Evolutionary conservation across 352 stramenopile genomes (phyloP), one percentile per base, ranked within the genome.

Genomic region (Phytophthora aleatoria): DNA sequence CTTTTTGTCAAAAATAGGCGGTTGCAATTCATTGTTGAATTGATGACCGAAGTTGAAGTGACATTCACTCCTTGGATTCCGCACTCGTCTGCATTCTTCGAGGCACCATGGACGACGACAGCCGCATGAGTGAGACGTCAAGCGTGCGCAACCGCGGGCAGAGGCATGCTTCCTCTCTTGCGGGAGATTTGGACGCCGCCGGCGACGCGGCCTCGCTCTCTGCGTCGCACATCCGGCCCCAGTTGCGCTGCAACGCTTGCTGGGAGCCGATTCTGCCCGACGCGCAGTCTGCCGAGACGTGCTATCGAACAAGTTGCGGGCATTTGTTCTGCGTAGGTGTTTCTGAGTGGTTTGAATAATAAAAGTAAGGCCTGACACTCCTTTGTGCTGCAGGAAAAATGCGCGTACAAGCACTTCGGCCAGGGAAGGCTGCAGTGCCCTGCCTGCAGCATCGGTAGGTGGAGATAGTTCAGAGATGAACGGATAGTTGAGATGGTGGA

Each of bases 381-480:
- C n/a, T 31, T 12, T 45, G 53, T 55, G 6, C 1, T 61, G n/a
- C 49, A 93, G 85, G 85, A 93, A 59, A 93, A 93, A 81, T 93
- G 85, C 74, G 85, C 85, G 27, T 93, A 93, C 69, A 93, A 93
- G 33, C 76, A 91, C 62, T 93, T 93, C 52, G 83, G 83, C 4
- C 69, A 76, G 16, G 85, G 85, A 26, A 71, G 78, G 45, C 61
- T 91, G 4, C 61, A 90, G 45, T 93, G 85, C 31, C 85, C 85
- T 4, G 78, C 74, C 2, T 93, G 85, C 50, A 67, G 61, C 49
- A 59, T 73, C 35, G 83, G 83, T 92, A 72, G 1, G 44, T 51
- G 11, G 31, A 20, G 13, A 6, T 41, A 3, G 26, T 13, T 45
- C 24, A n/a, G 0, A 43, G 4, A 15, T 47, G 8, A 50, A 2